A percentile compares a stretch with the other conserved stretches of the same genome.
Conservation (phyloP, 345 rosid species). For the Mangifera indica region DNA sequence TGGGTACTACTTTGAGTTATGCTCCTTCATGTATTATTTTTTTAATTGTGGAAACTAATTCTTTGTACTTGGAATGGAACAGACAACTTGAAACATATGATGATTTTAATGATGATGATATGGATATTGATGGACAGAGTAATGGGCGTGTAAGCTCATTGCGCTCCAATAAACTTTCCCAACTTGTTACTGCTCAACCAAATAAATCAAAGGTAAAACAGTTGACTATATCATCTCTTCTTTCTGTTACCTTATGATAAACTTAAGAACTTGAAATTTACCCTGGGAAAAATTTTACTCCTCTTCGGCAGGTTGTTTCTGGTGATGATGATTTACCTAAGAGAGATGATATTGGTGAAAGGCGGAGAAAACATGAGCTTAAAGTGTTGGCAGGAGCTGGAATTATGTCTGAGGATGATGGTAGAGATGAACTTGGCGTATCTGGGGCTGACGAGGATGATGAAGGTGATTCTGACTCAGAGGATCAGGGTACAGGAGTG, state of each 20-base stretch:
- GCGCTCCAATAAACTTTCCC: slow-evolving; percentile 45
- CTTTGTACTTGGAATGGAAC: slow-evolving; percentile 24
- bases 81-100: slow-evolving; percentile 77
- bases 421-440: slow-evolving; percentile 29
- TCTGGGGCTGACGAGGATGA: slow-evolving; percentile 30
- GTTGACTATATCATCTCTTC: background rate
- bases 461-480: slow-evolving; percentile 16
- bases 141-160: slow-evolving; percentile 27
- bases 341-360: slow-evolving; percentile 94
- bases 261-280: background rate
- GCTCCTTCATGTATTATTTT: too few species aligned
- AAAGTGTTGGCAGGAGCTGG: slow-evolving; percentile 82
- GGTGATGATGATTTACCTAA: slow-evolving; percentile 89
- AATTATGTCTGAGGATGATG: slow-evolving; percentile 60
- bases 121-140: slow-evolving; percentile 33
- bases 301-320: slow-evolving; percentile 49
- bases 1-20: slow-evolving; percentile 39
- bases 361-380: slow-evolving; percentile 84
- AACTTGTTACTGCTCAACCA: slow-evolving; percentile 46
- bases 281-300: background rate
- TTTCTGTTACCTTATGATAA: background rate
- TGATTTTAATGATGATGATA: slow-evolving; percentile 75
- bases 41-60: slow-evolving; percentile 17
- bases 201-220: slow-evolving; percentile 52
- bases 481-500: slow-evolving; percentile 22